Base-by-base conservation (phyloP, 2,329 filamentous ascomycete genomes). In the Cyphellophora europaea region DNA sequence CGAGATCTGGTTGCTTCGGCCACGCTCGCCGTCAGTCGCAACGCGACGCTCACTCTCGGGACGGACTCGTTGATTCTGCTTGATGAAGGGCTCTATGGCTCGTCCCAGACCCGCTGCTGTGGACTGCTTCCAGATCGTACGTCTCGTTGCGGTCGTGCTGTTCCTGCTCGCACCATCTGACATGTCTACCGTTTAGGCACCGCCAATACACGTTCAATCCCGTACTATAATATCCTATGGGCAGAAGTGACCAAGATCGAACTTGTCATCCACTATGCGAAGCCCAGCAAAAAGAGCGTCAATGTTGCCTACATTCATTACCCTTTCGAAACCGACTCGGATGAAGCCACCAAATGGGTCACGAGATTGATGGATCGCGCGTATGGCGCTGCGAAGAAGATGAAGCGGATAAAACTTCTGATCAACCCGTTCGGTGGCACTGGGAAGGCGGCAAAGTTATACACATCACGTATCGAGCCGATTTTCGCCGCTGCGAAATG, bases 381-480 rank as follows among this genome's bases (percentile, higher is more conserved):
- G 15, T 95, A 94, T 51, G 79, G 65, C 36, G 63, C 66, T 5
- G 72, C 82, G 2, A 75, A 81, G 50, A 71, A 70, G 35, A 71
- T 69, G 38, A 91, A 87, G 58, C 77, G 85, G 30, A 78, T 91
- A 43, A 93, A 91, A 56, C 78, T 96, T 10, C 65, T 96, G 28
- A 71, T 98, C 42, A 98, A 98, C 57, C 91, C 91, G 0, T 82
- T 88, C 50, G 85, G 87, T 11, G 91, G 91, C 0, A 82, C 86
- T 27, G 89, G 89, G 11, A 64, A 66, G 27, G 89, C 87, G 1
- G 63, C 74, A 42, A 82, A 76, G 53, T 71, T 78, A 44, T 96
- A 87, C 71, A 64, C 77, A 37, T 72, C 71, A 29, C 71, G 89
- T 44, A 82, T 88, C 30, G 78, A 80, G 51, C 88, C 89, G 6